phyloP scores from a whole-genome alignment of 441 rosid species.

The Sinapis alba region DNA sequence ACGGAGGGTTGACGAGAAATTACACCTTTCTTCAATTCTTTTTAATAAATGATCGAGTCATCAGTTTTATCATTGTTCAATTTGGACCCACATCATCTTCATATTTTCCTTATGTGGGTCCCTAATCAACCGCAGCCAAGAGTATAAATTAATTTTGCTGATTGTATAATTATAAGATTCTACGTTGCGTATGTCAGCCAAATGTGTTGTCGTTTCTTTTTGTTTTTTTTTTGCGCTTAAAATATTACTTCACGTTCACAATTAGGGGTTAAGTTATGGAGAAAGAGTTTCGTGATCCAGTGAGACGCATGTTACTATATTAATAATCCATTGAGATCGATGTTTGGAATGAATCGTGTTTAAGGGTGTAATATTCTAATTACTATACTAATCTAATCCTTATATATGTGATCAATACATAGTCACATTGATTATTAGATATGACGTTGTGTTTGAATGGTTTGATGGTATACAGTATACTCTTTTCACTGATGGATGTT shows the following conservation, averaged over 20 bases:
- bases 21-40: slow-evolving; percentile 37
- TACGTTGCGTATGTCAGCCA: slow-evolving; percentile 36
- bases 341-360: slow-evolving; percentile 1
- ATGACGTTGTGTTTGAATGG: not conserved
- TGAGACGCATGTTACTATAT: not conserved
- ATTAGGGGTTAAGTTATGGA: not conserved
- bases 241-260: slow-evolving; percentile 23
- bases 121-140: slow-evolving; percentile 33
- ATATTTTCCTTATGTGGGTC: slow-evolving; percentile 32
- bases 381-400: not conserved
- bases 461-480: not conserved
- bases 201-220: slow-evolving; percentile 29
- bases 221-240: slow-evolving; percentile 7
- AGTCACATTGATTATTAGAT: not conserved
- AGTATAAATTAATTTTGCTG: slow-evolving; percentile 21
- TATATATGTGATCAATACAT: no score
- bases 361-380: not conserved
- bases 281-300: not conserved
- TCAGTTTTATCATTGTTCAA: slow-evolving; percentile 29
- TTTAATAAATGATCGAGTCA: slow-evolving; percentile 20
- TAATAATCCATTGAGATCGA: not conserved
- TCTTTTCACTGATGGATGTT: not conserved
- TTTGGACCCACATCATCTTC: slow-evolving; percentile 22
- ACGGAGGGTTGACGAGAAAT: slow-evolving; percentile 30
- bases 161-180: slow-evolving; percentile 26